Base-by-base conservation (phyloP, 495 filamentous ascomycete species). In the Echria macrotheca region DNA sequence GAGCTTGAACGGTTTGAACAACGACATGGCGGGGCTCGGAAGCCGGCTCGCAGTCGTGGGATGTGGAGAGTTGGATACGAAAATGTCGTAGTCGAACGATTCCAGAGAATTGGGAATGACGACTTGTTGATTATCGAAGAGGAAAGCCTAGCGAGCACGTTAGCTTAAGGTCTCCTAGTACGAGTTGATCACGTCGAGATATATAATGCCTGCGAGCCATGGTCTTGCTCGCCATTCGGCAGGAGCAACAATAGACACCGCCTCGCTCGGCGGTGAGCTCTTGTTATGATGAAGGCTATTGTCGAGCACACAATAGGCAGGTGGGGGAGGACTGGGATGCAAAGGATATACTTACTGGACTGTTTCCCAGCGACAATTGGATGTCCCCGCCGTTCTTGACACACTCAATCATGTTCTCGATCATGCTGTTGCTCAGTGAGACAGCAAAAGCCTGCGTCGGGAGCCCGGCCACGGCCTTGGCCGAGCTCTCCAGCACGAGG, bases 381-480 rank as follows among this genome's bases (percentile, higher is more conserved):
- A 82, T 62, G 38, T 76, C 77, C 49, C 81, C 75, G 24, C 83
- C 78, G 61, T 79, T 71, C 33, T 79, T 76, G 17, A 86, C 75
- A 55, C 74, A 80, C 53, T 78, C 75, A 49, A 89, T 82, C 65
- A 90, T 78, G 24, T 87, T 80, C 57, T 86, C 79, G 50, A 89
- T 77, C 25, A 82, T 74, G 48, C 66, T 76, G 64, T 86, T 77
- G 52, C 72, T 77, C 49, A 90, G 65, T 21, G 77, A 78, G 49
- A 90, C 65, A 51, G 82, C 82, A 69, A 90, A 81, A 5, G 72
- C 72, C 53, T 74, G 71, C 41, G 55, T 46, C 12, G 73, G 70
- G 37, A 72, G 69, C 40, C 53, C 49, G 23, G 53, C 59, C 54
- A 47, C 63, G 40, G 49, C 49, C 33, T 56, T 65, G 39, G 63